These are phyloP conservation scores for Fusarium sublunatum DNA, from an alignment of 2,329 filamentous ascomycete genomes.

Conservation along the genomic window DNA sequence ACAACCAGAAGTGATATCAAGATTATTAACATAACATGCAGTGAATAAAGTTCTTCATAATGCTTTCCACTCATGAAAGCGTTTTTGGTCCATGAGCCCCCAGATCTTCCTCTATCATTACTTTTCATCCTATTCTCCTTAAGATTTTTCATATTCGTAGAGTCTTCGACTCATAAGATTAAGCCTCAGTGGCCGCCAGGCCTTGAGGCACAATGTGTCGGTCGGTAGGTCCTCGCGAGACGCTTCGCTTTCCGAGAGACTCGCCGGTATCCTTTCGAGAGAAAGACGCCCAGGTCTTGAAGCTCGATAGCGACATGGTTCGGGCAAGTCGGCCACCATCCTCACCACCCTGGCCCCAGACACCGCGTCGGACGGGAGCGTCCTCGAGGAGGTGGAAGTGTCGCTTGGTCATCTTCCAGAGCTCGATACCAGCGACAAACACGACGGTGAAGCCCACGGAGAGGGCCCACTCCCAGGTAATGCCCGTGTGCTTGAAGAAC, in stretches of 20 bases:
- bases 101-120: constrained; percentile 2
- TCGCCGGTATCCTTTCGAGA: constrained; percentile 57
- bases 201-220: constrained; percentile 45
- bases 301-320: constrained; percentile 64
- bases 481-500: constrained; percentile 78
- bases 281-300: constrained; percentile 60
- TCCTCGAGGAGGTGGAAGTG: constrained; percentile 63
- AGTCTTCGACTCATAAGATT: constrained; percentile 17
- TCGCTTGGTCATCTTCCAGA: constrained; percentile 78
- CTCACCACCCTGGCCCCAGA: constrained; percentile 65
- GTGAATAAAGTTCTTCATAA: constrained; percentile 9
- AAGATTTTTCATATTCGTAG: constrained; percentile 3
- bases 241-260: constrained; percentile 47
- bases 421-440: constrained; percentile 75
- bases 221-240: constrained; percentile 35
- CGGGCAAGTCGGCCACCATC: constrained; percentile 59
- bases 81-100: constrained; percentile 10
- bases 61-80: constrained; percentile 1
- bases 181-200: constrained; percentile 43
- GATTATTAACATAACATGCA: constrained; percentile 16
- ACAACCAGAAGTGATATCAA: constrained; percentile 33
- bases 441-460: constrained; percentile 71
- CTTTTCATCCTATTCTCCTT: constrained; percentile 2
- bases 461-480: constrained; percentile 81
- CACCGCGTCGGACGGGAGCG: constrained; percentile 60